These are phyloP conservation scores for Falciphora oryzae DNA, from an alignment of 2,329 filamentous ascomycete species.

Conservation along the genomic window DNA sequence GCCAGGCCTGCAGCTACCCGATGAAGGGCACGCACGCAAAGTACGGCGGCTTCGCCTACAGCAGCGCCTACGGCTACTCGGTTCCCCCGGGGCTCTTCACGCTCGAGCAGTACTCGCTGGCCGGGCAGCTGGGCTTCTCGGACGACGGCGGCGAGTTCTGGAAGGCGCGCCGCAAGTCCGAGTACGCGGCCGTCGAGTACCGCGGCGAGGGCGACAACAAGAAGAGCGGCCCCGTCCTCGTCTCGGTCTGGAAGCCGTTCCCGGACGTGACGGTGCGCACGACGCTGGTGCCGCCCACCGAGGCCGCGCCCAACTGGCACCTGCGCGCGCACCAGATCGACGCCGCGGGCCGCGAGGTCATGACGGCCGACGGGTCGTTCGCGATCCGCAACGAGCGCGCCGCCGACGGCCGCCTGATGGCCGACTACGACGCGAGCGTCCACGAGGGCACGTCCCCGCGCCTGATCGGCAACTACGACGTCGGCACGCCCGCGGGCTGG, in stretches of 20 bases:
- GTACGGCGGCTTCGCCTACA: constrained; percentile 75
- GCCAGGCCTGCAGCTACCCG: constrained; percentile 76
- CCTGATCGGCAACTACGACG: constrained; percentile 57
- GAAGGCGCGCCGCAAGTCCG: constrained; percentile 67
- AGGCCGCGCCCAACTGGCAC: constrained; percentile 62
- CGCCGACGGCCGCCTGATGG: constrained; percentile 43
- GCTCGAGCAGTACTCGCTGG: constrained; percentile 70
- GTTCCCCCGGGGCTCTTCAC: constrained; percentile 71
- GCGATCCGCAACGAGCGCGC: constrained; percentile 55
- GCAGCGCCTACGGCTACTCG: constrained; percentile 68
- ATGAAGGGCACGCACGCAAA: constrained; percentile 79
- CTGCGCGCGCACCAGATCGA: constrained; percentile 57
- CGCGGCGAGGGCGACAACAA: constrained; percentile 26
- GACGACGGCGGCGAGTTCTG: constrained; percentile 74
- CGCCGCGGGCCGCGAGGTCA: constrained; percentile 53
- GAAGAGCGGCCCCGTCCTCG: constrained; percentile 45
- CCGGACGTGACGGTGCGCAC: constrained; percentile 61
- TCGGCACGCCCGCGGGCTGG: constrained; percentile 44
- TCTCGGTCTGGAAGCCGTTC: constrained; percentile 67
- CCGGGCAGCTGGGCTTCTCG: constrained; percentile 69
- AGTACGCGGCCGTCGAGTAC: constrained; percentile 56
- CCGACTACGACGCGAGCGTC: constrained; percentile 38
- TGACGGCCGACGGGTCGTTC: constrained; percentile 70
- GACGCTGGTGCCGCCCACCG: constrained; percentile 56
- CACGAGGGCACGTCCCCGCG: constrained; percentile 47